A percentile compares a stretch with the other conserved stretches of the same genome.
phyloP scores from a whole-genome alignment of 768 basidiomycete genomes.

The Boletus vermiculosoides region DNA sequence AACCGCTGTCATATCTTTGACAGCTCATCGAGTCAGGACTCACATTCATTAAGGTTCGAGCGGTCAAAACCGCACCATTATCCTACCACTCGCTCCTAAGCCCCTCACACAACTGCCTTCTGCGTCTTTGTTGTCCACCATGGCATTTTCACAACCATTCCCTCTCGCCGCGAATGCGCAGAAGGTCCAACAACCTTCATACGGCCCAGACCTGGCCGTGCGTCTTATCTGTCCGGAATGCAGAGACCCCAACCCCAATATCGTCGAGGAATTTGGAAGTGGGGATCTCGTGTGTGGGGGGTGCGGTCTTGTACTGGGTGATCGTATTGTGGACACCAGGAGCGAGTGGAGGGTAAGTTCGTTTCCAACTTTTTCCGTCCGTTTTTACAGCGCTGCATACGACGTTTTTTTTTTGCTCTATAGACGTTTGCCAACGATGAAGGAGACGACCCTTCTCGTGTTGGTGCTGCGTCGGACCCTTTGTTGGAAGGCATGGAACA shows the following conservation, averaged over 20 bases:
- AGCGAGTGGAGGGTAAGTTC: conserved; percentile 93
- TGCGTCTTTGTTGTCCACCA: conserved; percentile 14
- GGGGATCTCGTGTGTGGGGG: conserved; percentile 95
- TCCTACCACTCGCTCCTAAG: conserved; percentile 18
- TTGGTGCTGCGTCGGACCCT: conserved; percentile 93
- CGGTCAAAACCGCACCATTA: conserved; percentile 11
- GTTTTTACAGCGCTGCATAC: conserved; percentile 23
- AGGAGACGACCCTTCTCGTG: conserved; percentile 99
- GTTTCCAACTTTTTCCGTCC: conserved; percentile 13
- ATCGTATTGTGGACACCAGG: conserved; percentile 94
- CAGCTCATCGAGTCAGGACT: conserved; percentile 19
- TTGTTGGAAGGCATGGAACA: conserved; percentile 93
- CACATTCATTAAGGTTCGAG: conserved; percentile 28
- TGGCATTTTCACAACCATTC: conserved; percentile 80
- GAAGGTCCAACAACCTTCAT: conserved; percentile 56
- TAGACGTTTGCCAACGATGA: conserved; percentile 99
- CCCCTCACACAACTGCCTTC: conserved; percentile 16
- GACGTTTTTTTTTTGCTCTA: conserved; percentile 11
- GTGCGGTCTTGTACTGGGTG: conserved; percentile 93
- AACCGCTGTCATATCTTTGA: conserved; percentile 13
- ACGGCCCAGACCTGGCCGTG: conserved; percentile 81
- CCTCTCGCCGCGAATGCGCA: conserved; percentile 61
- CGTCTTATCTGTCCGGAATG: conserved; percentile 96
- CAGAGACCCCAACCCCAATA: conserved; percentile 88
- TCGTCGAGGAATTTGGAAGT: conserved; percentile 96